phyloP scores from a whole-genome alignment of 768 basidiomycete species.

The Rhodosporidiobolus sp. region DNA sequence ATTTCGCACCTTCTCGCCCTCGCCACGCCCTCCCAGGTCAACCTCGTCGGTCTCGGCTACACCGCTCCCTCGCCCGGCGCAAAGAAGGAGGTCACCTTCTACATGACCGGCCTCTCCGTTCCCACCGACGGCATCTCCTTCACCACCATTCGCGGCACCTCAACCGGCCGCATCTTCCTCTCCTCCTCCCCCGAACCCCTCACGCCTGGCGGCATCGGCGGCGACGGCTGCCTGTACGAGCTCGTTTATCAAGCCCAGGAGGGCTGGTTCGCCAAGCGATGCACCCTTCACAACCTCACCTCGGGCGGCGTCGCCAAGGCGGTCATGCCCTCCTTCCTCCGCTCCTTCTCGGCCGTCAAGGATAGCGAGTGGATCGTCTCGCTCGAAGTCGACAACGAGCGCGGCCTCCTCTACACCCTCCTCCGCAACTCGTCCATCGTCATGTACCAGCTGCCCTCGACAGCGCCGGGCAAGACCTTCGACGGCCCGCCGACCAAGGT shows the following conservation, averaged over 20 bases:
- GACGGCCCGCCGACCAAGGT: conserved; percentile 35
- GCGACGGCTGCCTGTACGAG: conserved; percentile 87
- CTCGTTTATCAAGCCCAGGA: conserved; percentile 84
- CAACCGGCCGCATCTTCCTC: conserved; percentile 87
- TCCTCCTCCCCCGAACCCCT: conserved; percentile 46
- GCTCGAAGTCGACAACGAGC: conserved; percentile 46
- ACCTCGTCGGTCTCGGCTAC: conserved; percentile 70
- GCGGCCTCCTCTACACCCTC: conserved; percentile 47
- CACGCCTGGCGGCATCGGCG: conserved; percentile 55
- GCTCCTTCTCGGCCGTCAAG: conserved; percentile 27
- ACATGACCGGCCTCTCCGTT: conserved; percentile 79
- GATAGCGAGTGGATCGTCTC: conserved; percentile 44
- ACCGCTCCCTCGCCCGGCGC: conserved; percentile 48
- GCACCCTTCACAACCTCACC: conserved; percentile 70
- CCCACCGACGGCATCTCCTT: conserved; percentile 74
- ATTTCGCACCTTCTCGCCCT: conserved; percentile 84
- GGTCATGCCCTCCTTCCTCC: conserved; percentile 44
- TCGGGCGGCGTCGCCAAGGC: conserved; percentile 58
- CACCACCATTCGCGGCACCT: conserved; percentile 73
- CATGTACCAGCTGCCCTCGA: conserved; percentile 34
- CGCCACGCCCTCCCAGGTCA: conserved; percentile 76
- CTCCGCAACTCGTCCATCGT: conserved; percentile 46
- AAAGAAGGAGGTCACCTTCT: conserved; percentile 77
- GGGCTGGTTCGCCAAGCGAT: conserved; percentile 85
- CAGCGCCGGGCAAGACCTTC: conserved; percentile 18